Percentiles rank a stretch among this genome's conserved stretches.
Evolutionary conservation across 495 filamentous ascomycete genomes (phyloP).

Genomic region (Aspergillus kassunensis): DNA sequence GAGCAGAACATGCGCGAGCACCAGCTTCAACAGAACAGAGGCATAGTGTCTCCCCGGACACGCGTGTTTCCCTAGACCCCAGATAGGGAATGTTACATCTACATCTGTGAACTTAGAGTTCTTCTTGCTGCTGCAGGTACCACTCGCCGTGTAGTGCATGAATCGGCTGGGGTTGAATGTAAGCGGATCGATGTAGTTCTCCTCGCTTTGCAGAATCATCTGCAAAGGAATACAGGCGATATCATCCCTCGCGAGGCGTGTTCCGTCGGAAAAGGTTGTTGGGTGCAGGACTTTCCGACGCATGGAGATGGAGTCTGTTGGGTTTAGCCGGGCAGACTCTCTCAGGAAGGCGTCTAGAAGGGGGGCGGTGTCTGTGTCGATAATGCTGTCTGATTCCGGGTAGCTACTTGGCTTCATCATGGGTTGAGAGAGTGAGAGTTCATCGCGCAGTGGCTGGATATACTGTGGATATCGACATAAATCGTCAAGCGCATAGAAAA

Average conservation of each 20-base stretch:
- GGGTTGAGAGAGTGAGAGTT: not conserved
- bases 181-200: not conserved
- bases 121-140: not conserved
- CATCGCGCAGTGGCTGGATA: not conserved
- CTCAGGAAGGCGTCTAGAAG: not conserved
- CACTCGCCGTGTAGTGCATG: not conserved
- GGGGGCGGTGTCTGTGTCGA: not conserved
- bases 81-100: not conserved
- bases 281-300: slow-evolving; percentile 1
- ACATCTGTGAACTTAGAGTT: slow-evolving; percentile 1
- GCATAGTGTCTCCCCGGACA: slow-evolving; percentile 4
- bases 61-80: slow-evolving; percentile 4
- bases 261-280: not conserved
- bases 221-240: not conserved
- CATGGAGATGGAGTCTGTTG: slow-evolving; percentile 5
- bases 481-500: slow-evolving; percentile 7
- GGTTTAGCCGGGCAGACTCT: slow-evolving; percentile 2
- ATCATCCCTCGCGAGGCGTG: not conserved
- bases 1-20: not conserved
- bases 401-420: too few relatives aligned
- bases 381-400: not conserved
- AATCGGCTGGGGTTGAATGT: not conserved
- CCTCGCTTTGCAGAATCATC: not conserved
- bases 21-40: slow-evolving; percentile 1
- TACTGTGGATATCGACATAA: not conserved